phyloP scores from a whole-genome alignment of 2,329 filamentous ascomycete species.

The Ophiostoma ulmi region DNA sequence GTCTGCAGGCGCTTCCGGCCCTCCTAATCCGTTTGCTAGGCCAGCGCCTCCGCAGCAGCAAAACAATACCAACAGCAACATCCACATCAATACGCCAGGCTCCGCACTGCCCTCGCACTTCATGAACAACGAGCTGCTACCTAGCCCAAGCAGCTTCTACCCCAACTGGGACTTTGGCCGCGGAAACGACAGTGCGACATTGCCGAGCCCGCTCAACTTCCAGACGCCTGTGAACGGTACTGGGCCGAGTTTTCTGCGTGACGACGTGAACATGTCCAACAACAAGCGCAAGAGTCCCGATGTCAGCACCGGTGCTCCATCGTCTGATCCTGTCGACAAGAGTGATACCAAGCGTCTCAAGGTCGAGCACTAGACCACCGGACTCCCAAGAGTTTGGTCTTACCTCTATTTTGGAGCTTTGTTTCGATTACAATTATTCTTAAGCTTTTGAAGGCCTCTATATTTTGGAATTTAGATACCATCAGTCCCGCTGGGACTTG shows the following conservation, averaged over 20 bases:
- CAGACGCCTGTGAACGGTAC: slow-evolving; percentile 68
- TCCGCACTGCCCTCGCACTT: slow-evolving; percentile 90
- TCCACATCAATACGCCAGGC: slow-evolving; percentile 74
- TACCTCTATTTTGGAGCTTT: background rate
- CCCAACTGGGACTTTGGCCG: slow-evolving; percentile 77
- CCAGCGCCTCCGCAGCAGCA: slow-evolving; percentile 63
- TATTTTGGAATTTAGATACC: background rate
- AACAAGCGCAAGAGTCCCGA: slow-evolving; percentile 57
- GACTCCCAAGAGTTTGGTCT: background rate
- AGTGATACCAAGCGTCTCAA: slow-evolving; percentile 50
- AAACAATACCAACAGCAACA: slow-evolving; percentile 40
- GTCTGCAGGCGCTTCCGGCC: slow-evolving; percentile 85
- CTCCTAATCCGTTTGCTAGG: slow-evolving; percentile 90
- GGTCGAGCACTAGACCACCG: slow-evolving; percentile 40
- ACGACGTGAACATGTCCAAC: slow-evolving; percentile 40
- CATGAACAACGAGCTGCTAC: slow-evolving; percentile 78
- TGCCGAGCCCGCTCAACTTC: slow-evolving; percentile 89
- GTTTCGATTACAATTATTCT: background rate
- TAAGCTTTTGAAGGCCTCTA: background rate
- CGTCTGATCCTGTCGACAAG: slow-evolving; percentile 40
- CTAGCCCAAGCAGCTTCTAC: slow-evolving; percentile 89
- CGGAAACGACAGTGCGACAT: slow-evolving; percentile 68
- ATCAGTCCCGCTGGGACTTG: background rate
- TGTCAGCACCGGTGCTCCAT: slow-evolving; percentile 38
- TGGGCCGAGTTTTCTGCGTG: slow-evolving; percentile 59